Base-by-base conservation (phyloP, 2,329 filamentous ascomycete species). In the Aspergillus fijiensis region DNA sequence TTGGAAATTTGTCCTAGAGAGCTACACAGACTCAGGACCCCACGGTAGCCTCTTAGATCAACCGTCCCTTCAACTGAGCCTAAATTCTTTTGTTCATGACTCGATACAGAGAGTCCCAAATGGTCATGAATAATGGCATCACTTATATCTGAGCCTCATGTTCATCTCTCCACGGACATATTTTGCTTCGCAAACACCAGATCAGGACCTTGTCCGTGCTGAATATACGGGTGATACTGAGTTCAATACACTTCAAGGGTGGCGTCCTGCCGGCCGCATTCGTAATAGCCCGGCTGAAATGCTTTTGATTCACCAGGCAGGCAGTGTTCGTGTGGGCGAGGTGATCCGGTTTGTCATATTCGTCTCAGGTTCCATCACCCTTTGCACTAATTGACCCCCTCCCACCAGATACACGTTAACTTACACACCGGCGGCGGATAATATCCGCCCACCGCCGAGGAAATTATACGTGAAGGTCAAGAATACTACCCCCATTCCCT, bases 321-420 rank as follows among this genome's bases (percentile, higher is more conserved):
- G 95, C 72, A 91, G 85, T 79, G 89, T 98, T 74, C 96, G 94
- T 77, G 90, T 98, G 65, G 95, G 95, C 74, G 93, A 98, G 79
- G 89, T 97, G 45, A 87, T 97, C 64, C 89, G 95, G 80, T 96
- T 88, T 72, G 76, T 69, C 49, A 59, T 31, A 11, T 51, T 39
- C 52, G 42, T 21, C 48, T 25, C 55, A n/a, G 19, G 10, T 31
- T 42, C 33, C 16, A 21, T 12, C 4, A 27, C 21, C 42, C 33
- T 29, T 35, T 16, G 25, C 23, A 25, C 29, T 55, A 31, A 49
- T n/a, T 16, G 2, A 25, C 42, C 51, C 27, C 27, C 50, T 51
- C 47, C 31, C 5, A 59, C 57, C 65, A 87, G 85, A 63, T 89
- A 89, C 69, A 96, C 91, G 9, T 81, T 98, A 66, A 97, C 92